Base-by-base conservation (phyloP, 495 filamentous ascomycete species). In the Lepraria neglecta region DNA sequence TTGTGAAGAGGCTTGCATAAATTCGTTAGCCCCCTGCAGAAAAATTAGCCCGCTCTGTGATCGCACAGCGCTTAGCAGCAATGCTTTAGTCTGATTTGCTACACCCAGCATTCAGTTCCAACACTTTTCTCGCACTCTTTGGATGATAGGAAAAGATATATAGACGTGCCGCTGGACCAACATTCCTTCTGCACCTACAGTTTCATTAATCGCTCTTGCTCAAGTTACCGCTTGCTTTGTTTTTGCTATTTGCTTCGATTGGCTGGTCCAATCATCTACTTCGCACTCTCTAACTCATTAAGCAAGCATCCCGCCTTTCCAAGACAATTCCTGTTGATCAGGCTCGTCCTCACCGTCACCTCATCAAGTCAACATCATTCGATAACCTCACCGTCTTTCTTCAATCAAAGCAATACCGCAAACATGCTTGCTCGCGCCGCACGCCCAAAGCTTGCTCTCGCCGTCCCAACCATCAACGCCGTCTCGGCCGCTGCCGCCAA, bases 361-460 rank as follows among this genome's bases (percentile, higher is more conserved):
- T 35, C 45, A 33, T 44, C 27, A 43, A 46, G 17, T 24, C 28
- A 35, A 33, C 35, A 42, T 56, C 57, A 21, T 35, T 59, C 24
- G 48, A 51, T 12, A 15, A 15, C 46, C 9, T 46, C 52, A 28
- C 40, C 40, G 43, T 21, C 33, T 10, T 24, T 42, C 3, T 40
- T 40, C 24, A 58, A 57, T 54, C 51, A 5, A 17, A 14, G 4
- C 27, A 42, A 33, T 12, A 33, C 45, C 42, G 30, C 35, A 67
- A 74, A 64, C 59, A 79, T 79, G 76, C 72, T 73, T 69, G 67
- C 73, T 53, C 68, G 70, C 59, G 68, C 69, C 65, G 47, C 67
- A 38, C 74, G 71, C 59, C 78, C 79, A 46, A 76, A 79, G 74
- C 74, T 82, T 58, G 74, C 74, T 56, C 61, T 82, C 65, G 75